These are phyloP conservation scores for Parietichytrium sp. DNA, from an alignment of 108 stramenopile genomes.

Conservation along the genomic window DNA sequence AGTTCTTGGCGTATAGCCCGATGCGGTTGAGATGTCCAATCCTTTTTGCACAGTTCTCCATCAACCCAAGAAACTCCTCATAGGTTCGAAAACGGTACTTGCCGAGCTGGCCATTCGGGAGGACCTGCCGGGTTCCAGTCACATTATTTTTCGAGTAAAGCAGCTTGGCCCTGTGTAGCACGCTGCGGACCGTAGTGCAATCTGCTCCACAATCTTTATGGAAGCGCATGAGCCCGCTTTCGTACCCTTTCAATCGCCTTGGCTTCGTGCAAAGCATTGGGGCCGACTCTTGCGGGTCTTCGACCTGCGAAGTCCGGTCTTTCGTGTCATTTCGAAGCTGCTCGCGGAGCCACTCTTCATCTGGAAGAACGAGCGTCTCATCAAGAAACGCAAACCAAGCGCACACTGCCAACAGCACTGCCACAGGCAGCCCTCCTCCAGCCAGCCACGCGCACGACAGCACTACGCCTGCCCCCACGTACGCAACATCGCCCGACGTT, in stretches of 20 bases:
- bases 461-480: too few species aligned
- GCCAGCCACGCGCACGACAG: too few species aligned
- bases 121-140: not conserved
- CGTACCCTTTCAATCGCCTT: not conserved
- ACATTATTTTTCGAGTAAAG: conserved; percentile 8
- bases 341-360: not conserved
- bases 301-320: not conserved
- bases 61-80: not conserved
- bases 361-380: conserved; percentile 28
- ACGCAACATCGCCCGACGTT: too few species aligned
- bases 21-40: conserved; percentile 41
- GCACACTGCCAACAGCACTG: not conserved
- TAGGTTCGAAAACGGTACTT: not conserved
- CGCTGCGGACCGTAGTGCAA: conserved; percentile 4
- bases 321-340: not conserved
- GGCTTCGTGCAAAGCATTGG: not conserved
- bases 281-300: not conserved
- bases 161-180: not conserved
- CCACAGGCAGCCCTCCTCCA: not conserved
- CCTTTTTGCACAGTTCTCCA: not conserved
- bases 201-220: not conserved
- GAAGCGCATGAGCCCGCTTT: not conserved
- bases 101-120: not conserved
- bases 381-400: not conserved
- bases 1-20: conserved; percentile 87